phyloP scores from a whole-genome alignment of 164 flowering plant genomes.

The Umbilicus rupestris region DNA sequence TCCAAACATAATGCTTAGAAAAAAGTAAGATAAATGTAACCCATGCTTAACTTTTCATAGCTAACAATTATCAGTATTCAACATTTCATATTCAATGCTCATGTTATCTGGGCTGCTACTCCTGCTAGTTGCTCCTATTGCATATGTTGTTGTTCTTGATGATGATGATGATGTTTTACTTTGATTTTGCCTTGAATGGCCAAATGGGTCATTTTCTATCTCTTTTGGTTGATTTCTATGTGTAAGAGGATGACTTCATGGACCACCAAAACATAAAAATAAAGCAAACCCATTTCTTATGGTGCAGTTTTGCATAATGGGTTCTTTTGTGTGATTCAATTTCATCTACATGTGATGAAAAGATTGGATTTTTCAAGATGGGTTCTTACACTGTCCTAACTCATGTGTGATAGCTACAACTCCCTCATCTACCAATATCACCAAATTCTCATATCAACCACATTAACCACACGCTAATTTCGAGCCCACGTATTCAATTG shows the following conservation, averaged over 20 bases:
- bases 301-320: not conserved
- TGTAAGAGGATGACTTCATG: not conserved
- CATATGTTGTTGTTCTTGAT: not conserved
- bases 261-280: conserved; percentile 3
- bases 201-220: conserved; percentile 6
- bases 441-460: too few species aligned
- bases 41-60: not conserved
- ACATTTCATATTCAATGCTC: not conserved
- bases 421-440: not conserved
- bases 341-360: not conserved
- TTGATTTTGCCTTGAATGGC: not conserved
- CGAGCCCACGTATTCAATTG: too few species aligned
- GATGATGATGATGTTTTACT: not conserved
- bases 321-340: not conserved
- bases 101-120: not conserved
- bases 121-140: not conserved
- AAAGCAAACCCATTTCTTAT: conserved; percentile 2
- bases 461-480: too few species aligned
- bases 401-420: not conserved
- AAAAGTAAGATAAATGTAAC: not conserved
- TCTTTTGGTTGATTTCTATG: conserved; percentile 1
- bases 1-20: not conserved
- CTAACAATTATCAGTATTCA: not conserved
- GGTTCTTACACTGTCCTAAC: not conserved
- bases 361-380: not conserved